Evolutionary conservation across 2,329 filamentous ascomycete species (phyloP), one percentile per base, ranked within the genome.

Genomic region (Colletotrichum gloeosporioides): DNA sequence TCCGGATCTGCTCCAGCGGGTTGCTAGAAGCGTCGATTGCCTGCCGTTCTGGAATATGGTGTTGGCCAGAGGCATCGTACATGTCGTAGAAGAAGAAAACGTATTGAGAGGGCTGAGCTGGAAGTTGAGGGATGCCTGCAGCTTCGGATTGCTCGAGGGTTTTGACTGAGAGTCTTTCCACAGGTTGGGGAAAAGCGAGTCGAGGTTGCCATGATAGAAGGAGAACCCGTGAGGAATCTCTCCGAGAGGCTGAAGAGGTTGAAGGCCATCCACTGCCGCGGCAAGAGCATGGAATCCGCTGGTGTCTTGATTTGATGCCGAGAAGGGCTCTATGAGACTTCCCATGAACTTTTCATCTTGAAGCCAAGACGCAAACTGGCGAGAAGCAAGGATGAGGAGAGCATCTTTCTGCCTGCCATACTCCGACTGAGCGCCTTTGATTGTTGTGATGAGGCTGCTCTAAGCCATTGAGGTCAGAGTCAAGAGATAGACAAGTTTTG

Each of bases 31-130:
- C 2, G 92, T 94, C 3, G 92, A 92, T 2, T 86, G 86, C 31
- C 86, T 88, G 62, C 92, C 93, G 76, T 93, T 96, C 53, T 92
- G 90, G 81, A 97, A 97, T 8, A 95, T 86, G 0, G 95, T 98
- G 80, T 95, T 95, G 55, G 95, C 93, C 31, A 97, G 86, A 3
- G 95, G 95, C 3, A 96, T 75, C 8, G 88, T 91, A 70, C 90
- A 83, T 4, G 84, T 82, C 10, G 25, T 69, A 13, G 25, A 27
- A 8, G 32, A 59, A 44, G 16, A 31, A 16, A n/a, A 13, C 9
- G 3, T 18, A 4, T 62, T 13, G 12, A 65, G 59, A 16, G 25
- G n/a, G n/a, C 18, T 55, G 9, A 55, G 16, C 8, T 61, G 29
- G 59, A 78, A 71, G 8, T 34, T 44, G 39, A 78, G 62, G 53